Conservation (phyloP, 352 stramenopile species). For the Elongisporangium anandrum region DNA sequence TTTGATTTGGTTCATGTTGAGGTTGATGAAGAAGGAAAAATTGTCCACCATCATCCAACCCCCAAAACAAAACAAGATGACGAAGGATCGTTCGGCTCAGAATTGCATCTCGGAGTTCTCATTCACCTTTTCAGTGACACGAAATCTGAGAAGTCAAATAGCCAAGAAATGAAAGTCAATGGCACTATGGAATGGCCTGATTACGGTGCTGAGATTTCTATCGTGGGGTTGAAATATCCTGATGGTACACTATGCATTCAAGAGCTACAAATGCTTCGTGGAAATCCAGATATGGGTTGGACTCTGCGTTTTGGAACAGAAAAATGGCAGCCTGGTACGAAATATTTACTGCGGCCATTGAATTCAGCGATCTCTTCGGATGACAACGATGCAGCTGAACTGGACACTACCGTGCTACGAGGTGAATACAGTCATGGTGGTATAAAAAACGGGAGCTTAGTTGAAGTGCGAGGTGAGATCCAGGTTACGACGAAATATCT, state of each 20-base stretch:
- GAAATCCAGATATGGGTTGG: constrained; percentile 86
- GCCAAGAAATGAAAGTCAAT: constrained; percentile 24
- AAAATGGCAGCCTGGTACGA: constrained; percentile 85
- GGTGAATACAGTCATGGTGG: constrained; percentile 59
- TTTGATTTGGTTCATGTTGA: constrained; percentile 85
- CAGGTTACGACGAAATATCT: constrained; percentile 62
- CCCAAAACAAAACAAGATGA: constrained; percentile 69
- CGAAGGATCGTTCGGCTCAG: constrained; percentile 67
- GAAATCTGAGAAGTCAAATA: constrained; percentile 4
- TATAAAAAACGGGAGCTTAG: constrained; percentile 46
- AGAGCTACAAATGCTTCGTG: constrained; percentile 77
- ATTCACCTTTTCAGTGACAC: constrained; percentile 62
- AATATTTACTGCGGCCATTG: constrained; percentile 55
- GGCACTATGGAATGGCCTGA: constrained; percentile 83
- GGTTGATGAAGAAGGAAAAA: constrained; percentile 73
- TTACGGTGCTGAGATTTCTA: constrained; percentile 65
- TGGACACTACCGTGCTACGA: constrained; percentile 25
- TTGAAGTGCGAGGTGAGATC: constrained; percentile 66
- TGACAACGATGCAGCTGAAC: constrained; percentile 2
- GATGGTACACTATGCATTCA: constrained; percentile 67
- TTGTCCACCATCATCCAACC: constrained; percentile 63
- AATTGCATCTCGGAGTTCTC: constrained; percentile 76
- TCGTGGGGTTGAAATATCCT: constrained; percentile 52
- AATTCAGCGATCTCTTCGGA: constrained; percentile 10
- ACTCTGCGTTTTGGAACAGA: constrained; percentile 79